Percentiles rank a stretch among this genome's conserved stretches.
phyloP scores from a whole-genome alignment of 139 green algal species.

The Haematococcus lacustris region DNA sequence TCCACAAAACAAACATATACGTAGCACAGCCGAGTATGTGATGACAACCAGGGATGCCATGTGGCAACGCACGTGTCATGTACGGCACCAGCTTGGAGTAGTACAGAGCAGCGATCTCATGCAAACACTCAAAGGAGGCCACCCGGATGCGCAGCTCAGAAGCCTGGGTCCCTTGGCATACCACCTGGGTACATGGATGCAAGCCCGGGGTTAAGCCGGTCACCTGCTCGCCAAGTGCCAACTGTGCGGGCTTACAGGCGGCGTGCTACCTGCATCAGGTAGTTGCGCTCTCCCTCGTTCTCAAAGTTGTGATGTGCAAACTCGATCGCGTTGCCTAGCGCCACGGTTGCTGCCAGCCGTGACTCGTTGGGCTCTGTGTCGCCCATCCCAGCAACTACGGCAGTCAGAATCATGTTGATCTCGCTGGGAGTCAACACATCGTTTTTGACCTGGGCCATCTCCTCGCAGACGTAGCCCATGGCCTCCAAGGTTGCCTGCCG shows the following conservation, averaged over 20 bases:
- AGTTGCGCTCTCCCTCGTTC: constrained; percentile 87
- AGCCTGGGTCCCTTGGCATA: constrained; percentile 78
- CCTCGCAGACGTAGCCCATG: constrained; percentile 94
- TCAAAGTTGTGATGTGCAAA: constrained; percentile 95
- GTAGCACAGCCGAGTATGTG: too few species aligned
- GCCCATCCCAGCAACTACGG: constrained; percentile 86
- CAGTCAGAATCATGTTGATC: constrained; percentile 93
- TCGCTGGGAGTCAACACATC: constrained; percentile 76
- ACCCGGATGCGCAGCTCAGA: constrained; percentile 60
- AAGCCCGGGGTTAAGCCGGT: too few species aligned
- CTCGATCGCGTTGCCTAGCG: constrained; percentile 89
- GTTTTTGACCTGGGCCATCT: constrained; percentile 71
- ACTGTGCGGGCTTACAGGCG: too few species aligned
- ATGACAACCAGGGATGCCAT: too few species aligned
- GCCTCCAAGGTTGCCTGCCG: constrained; percentile 78
- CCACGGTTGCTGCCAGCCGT: constrained; percentile 78
- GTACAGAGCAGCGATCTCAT: constrained; percentile 81
- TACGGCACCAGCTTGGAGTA: constrained; percentile 89
- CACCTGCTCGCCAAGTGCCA: too few species aligned
- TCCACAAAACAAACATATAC: too few species aligned
- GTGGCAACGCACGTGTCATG: too few species aligned
- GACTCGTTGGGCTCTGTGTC: constrained; percentile 75
- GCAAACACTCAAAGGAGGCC: constrained; percentile 89
- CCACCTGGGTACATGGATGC: too few species aligned
- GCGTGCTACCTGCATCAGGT: constrained; percentile 96